phyloP scores from a whole-genome alignment of 2,329 filamentous ascomycete genomes.

The Helicocarpus griseus region DNA sequence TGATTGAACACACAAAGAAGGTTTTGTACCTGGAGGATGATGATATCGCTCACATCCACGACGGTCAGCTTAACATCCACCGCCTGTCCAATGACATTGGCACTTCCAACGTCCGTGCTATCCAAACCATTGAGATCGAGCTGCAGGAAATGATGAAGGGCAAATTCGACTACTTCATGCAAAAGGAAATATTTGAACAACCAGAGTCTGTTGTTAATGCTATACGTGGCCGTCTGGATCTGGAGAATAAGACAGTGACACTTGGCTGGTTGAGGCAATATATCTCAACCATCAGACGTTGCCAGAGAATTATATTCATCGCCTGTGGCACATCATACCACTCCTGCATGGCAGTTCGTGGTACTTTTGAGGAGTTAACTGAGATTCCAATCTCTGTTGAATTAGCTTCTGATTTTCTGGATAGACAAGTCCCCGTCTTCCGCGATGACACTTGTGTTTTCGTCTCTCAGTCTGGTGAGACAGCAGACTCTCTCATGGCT shows the following conservation, averaged over 20 bases:
- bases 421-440: constrained; percentile 95
- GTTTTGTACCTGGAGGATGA: constrained; percentile 99
- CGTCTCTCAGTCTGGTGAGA: constrained; percentile 97
- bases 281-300: constrained; percentile 91
- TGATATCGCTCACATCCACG: constrained; percentile 98
- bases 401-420: constrained; percentile 94
- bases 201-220: constrained; percentile 99
- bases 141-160: constrained; percentile 99
- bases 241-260: constrained; percentile 87
- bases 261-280: constrained; percentile 93
- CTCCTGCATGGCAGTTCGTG: constrained; percentile 98
- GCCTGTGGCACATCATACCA: constrained; percentile 97
- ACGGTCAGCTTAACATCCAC: constrained; percentile 98
- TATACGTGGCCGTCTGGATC: constrained; percentile 96
- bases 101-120: constrained; percentile 91
- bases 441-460: constrained; percentile 98
- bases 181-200: constrained; percentile 99
- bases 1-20: constrained; percentile 99
- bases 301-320: constrained; percentile 96
- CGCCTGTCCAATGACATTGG: constrained; percentile 94
- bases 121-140: constrained; percentile 97
- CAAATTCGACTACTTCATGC: constrained; percentile 99
- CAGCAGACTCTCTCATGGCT: constrained; percentile 93
- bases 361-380: constrained; percentile 93
- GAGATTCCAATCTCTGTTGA: constrained; percentile 97